Evolutionary conservation across 345 rosid genomes (phyloP), one percentile per base, ranked within the genome.

Genomic region (Eucalyptus erythrocorys): DNA sequence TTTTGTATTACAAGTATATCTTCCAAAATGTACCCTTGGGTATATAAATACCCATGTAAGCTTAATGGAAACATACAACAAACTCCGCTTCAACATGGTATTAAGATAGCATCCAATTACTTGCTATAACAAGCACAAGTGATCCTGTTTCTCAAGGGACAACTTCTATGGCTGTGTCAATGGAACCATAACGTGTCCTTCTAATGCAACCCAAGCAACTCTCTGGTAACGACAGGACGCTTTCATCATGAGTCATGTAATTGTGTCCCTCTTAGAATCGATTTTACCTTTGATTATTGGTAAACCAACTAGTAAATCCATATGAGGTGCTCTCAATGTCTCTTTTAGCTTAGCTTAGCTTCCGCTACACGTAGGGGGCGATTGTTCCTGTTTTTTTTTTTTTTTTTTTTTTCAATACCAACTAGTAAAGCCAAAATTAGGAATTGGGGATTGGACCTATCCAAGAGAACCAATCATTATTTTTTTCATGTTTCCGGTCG

Each of bases 221-320:
- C 37, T 64, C 6, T n/a, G 4, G 71, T 9, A 15, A 64, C 3
- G 1, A 64, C 0, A 61, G 4, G 37, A 13, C 0, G 3, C 71
- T 64, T 64, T 8, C 8, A 7, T 64, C 71, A 64, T 7, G 71
- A 64, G 9, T 64, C 10, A 0, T 64, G 19, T n/a, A 64, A n/a
- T 64, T 64, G 3, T 7, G 10, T 64, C 37, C 10, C 71, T 13
- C 5, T n/a, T 0, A 13, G 1, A 64, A 64, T n/a, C 5, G 5
- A 1, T 64, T 64, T 30, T 14, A n/a, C 8, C 71, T 64, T 16
- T 64, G 3, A 64, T 64, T 64, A 6, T 64, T 6, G 21, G 5
- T 61, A 61, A 61, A 61, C 4, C 24, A 27, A 61, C 16, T 6
- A 61, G 17, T 30, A 61, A 61, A 61, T 17, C 32, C 66, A 59